Percentiles rank a stretch among this genome's conserved stretches.
These are phyloP conservation scores for Tilletia walkeri DNA, from an alignment of 1,284 basidiomycete genomes.

Conservation along the genomic window DNA sequence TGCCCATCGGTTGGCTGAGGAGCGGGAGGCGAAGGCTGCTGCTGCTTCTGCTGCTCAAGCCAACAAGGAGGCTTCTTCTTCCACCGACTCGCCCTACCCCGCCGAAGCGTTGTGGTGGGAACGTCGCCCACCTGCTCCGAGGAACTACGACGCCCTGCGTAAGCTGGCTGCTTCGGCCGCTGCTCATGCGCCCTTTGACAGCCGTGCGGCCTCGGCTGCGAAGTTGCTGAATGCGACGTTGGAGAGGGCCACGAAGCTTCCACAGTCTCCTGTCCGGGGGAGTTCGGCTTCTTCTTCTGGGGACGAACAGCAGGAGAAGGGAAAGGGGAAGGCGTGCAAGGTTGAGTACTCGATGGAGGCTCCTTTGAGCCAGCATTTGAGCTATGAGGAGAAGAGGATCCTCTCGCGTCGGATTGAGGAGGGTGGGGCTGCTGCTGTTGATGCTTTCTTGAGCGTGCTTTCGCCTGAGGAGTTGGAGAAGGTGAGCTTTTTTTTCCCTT, in stretches of 20 bases:
- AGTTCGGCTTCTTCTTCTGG: background rate
- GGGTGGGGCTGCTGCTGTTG: conserved; percentile 16
- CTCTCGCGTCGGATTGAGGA: conserved; percentile 9
- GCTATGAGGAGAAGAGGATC: conserved; percentile 19
- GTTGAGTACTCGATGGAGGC: background rate
- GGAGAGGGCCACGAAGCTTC: background rate
- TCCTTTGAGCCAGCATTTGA: background rate
- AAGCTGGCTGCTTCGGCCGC: no score
- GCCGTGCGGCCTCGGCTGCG: no score
- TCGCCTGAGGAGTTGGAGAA: background rate
- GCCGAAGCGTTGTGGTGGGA: no score
- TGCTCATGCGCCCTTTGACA: no score
- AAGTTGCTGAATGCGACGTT: background rate
- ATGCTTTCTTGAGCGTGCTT: conserved; percentile 18
- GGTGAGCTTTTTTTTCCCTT: conserved; percentile 11
- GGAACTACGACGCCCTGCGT: no score
- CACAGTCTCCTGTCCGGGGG: background rate
- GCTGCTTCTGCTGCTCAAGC: no score
- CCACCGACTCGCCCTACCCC: no score
- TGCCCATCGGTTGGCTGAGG: no score
- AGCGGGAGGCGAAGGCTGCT: no score
- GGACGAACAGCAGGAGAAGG: background rate
- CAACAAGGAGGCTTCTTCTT: no score
- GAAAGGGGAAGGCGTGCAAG: background rate
- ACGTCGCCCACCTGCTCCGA: no score